Percentiles rank a stretch among this genome's conserved stretches.
Evolutionary conservation across 768 basidiomycete species (phyloP).

Genomic region (Termitomyces sp.): DNA sequence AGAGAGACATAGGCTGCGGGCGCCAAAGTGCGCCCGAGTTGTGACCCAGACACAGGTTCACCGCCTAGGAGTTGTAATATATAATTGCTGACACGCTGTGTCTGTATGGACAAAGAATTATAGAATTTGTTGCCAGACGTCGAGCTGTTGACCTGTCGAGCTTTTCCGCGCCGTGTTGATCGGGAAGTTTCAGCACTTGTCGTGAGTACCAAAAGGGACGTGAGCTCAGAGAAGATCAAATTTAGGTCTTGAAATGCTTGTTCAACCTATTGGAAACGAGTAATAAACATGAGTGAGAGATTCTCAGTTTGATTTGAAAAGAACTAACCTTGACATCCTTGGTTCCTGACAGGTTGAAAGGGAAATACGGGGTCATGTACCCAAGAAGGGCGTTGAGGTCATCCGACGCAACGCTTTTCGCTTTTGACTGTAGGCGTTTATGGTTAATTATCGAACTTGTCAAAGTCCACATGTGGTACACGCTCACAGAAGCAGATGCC

Average conservation of each 20-base stretch:
- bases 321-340: slow-evolving; percentile 59
- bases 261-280: slow-evolving; percentile 46
- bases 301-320: not conserved
- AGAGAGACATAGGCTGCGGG: slow-evolving; percentile 61
- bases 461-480: not conserved
- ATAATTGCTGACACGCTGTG: slow-evolving; percentile 56
- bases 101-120: slow-evolving; percentile 35
- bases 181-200: slow-evolving; percentile 22
- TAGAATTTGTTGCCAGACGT: slow-evolving; percentile 5
- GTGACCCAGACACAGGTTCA: slow-evolving; percentile 38
- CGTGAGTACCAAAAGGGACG: slow-evolving; percentile 57
- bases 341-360: slow-evolving; percentile 51
- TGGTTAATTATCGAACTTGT: not conserved
- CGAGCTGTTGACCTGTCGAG: slow-evolving; percentile 14
- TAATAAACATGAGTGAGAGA: not conserved
- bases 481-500: slow-evolving; percentile 36
- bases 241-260: slow-evolving; percentile 70
- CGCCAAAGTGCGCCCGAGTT: slow-evolving; percentile 52
- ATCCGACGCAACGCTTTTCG: slow-evolving; percentile 30
- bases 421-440: slow-evolving; percentile 22
- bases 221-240: slow-evolving; percentile 75
- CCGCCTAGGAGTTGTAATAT: slow-evolving; percentile 58
- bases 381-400: slow-evolving; percentile 61
- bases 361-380: slow-evolving; percentile 84
- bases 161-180: slow-evolving; percentile 20